Conservation (phyloP, 1,284 basidiomycete species). For the Ceratobasidium sp. region DNA sequence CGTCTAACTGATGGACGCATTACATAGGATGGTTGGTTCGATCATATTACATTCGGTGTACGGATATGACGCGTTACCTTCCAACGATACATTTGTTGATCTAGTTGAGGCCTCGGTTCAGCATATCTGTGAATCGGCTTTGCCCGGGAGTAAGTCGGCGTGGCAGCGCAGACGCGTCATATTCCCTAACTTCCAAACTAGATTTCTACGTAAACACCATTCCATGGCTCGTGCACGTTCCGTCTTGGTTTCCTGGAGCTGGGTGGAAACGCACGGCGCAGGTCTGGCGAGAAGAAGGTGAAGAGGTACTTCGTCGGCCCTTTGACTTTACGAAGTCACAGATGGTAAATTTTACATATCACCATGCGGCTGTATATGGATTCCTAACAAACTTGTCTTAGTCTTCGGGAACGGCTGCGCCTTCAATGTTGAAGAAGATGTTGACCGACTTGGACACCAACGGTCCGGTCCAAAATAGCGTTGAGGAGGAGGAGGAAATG, state of each 20-base stretch:
- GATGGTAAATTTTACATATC: background rate
- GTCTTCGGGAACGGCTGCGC: conserved; percentile 3
- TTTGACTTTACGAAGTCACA: conserved; percentile 34
- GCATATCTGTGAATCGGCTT: background rate
- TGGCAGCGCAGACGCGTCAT: background rate
- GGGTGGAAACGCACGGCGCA: conserved; percentile 41
- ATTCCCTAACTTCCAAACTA: background rate
- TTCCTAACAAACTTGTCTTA: background rate
- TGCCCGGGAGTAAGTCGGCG: background rate
- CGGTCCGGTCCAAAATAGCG: too few relatives aligned
- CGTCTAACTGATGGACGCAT: too few relatives aligned
- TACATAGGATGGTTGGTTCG: conserved; percentile 10
- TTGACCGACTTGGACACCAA: background rate
- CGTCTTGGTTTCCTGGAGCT: conserved; percentile 45
- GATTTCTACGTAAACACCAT: conserved; percentile 33
- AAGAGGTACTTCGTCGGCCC: conserved; percentile 6
- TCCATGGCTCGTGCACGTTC: conserved; percentile 39
- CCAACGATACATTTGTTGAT: background rate
- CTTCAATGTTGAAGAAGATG: conserved; percentile 12
- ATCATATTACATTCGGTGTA: conserved; percentile 7
- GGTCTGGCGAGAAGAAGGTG: conserved; percentile 11
- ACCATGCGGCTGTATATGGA: too few relatives aligned
- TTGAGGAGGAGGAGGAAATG: conserved; percentile 13
- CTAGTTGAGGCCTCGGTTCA: conserved; percentile 5
- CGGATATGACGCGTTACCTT: conserved; percentile 3